Base-by-base conservation (phyloP, 2,329 filamentous ascomycete species). In the Aspergillus awamori region DNA sequence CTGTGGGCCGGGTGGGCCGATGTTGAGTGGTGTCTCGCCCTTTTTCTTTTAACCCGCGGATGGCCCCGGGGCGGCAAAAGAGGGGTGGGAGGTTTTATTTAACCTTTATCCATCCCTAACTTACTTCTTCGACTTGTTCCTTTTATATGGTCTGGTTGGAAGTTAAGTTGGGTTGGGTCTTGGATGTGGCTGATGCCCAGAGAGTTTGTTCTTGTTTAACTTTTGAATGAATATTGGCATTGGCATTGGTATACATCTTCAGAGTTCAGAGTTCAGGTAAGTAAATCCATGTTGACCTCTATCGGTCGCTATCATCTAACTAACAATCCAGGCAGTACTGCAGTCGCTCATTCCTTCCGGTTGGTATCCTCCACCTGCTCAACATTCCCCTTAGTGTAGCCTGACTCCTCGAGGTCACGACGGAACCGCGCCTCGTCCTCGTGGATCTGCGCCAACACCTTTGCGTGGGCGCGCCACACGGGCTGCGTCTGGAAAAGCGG, bases 401-500 rank as follows among this genome's bases (percentile, higher is more conserved):
- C 60, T 8, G 57, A 58, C 47, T 65, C 62, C 59, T 68, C 69
- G 8, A 70, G 61, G 17, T 67, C 63, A 4, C 60, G 47, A 17
- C 75, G 69, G 70, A 78, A 80, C 2, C 52, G 65, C 28, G 69
- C 70, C 53, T 79, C 76, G 3, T 78, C 70, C 22, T 73, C 69
- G 15, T 72, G 69, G 22, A 79, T 58, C 59, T 73, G 66, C 8
- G 58, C 66, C 15, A 79, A 57, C 30, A 79, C 70, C 26, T 62
- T 47, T 15, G 61, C 64, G 64, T 80, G 77, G 1, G 76, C 77
- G 5, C 57, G 70, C 68, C 77, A 72, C 20, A 78, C 70, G 3
- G 76, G 74, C 41, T 70, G 70, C 24, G 62, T 64, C 61, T 71
- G 77, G 68, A 89, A 89, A 1, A 89, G 76, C 6, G 80, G 75